Evolutionary conservation across 2,329 filamentous ascomycete species (phyloP).

Genomic region (Sclerotinia glacialis): DNA sequence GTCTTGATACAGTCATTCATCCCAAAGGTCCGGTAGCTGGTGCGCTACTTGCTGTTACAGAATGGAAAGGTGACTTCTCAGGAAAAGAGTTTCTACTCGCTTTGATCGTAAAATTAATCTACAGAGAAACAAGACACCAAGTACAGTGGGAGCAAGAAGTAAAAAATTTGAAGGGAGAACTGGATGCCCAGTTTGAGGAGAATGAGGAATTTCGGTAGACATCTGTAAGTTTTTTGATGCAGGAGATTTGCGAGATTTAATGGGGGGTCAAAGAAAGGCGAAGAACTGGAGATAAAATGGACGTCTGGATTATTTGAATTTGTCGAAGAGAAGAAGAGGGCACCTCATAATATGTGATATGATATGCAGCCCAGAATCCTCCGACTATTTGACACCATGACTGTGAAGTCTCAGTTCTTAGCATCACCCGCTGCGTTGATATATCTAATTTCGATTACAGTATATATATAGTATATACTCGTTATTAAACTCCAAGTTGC

Average conservation of each 20-base stretch:
- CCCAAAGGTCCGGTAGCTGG: conserved; percentile 51
- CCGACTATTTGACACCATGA: no score
- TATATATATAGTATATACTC: no score
- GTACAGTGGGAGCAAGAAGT: not conserved
- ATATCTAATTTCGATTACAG: no score
- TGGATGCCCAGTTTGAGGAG: no score
- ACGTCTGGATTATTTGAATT: not conserved
- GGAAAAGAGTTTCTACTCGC: conserved; percentile 51
- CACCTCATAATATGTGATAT: not conserved
- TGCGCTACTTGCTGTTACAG: conserved; percentile 49
- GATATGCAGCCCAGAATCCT: no score
- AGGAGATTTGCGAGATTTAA: not conserved
- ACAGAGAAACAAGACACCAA: not conserved
- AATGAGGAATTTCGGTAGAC: not conserved
- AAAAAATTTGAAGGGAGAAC: not conserved
- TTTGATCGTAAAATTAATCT: conserved; percentile 42
- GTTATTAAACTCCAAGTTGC: no score
- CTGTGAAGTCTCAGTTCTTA: no score
- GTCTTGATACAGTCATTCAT: conserved; percentile 55
- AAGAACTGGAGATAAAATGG: not conserved
- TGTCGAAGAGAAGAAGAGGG: not conserved
- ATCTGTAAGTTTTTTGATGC: no score
- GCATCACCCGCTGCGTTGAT: no score
- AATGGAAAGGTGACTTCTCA: conserved; percentile 43
- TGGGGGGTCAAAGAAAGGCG: not conserved